Evolutionary conservation across 2,329 filamentous ascomycete genomes (phyloP).

Genomic region (Trichoderma gracile): DNA sequence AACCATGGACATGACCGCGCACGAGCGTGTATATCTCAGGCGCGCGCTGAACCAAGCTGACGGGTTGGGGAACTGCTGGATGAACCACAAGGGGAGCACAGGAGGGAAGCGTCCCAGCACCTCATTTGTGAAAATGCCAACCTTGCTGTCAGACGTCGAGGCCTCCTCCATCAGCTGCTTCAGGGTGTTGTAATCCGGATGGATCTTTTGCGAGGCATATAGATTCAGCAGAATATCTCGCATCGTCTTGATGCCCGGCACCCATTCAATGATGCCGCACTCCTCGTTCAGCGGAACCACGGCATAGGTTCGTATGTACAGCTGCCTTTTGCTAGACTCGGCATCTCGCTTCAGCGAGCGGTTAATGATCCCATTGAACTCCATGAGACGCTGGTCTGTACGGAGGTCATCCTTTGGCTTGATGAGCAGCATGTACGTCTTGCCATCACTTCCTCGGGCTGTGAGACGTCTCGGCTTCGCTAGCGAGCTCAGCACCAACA

Average conservation of each 20-base stretch:
- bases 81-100: conserved; percentile 91
- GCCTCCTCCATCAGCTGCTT: conserved; percentile 64
- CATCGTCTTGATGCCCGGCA: conserved; percentile 91
- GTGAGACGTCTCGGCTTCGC: conserved; percentile 90
- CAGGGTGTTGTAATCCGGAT: conserved; percentile 69
- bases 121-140: conserved; percentile 68
- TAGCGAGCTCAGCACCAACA: conserved; percentile 84
- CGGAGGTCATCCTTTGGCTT: conserved; percentile 98
- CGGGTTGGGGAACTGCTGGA: conserved; percentile 90
- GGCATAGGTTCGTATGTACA: conserved; percentile 96
- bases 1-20: conserved; percentile 99
- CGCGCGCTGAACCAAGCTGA: conserved; percentile 89
- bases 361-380: conserved; percentile 99
- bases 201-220: conserved; percentile 73
- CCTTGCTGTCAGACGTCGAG: conserved; percentile 57
- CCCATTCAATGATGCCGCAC: conserved; percentile 97
- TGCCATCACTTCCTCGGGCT: conserved; percentile 85
- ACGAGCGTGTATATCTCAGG: conserved; percentile 86
- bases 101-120: conserved; percentile 71
- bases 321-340: conserved; percentile 82
- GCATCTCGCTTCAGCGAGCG: conserved; percentile 87
- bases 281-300: conserved; percentile 97
- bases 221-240: conserved; percentile 83
- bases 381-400: conserved; percentile 97
- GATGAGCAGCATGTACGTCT: conserved; percentile 84